Evolutionary conservation across 2,329 filamentous ascomycete genomes (phyloP).

Genomic region (Ophiocordyceps australis): DNA sequence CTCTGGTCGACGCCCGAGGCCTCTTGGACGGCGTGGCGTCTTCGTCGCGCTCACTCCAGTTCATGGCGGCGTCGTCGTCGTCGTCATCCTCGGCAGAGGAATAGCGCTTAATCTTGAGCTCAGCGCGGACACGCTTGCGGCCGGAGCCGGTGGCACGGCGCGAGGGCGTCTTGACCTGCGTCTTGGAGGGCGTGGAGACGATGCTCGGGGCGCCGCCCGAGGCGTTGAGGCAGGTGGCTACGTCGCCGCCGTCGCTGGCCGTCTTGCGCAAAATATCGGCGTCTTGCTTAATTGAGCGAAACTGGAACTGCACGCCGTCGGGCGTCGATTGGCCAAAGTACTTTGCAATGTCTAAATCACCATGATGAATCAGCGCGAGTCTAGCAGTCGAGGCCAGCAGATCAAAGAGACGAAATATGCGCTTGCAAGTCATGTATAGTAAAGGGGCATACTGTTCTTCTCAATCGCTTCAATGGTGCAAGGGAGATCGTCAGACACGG

Average conservation of each 20-base stretch:
- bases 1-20: conserved; percentile 8
- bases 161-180: conserved; percentile 2
- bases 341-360: conserved; percentile 33
- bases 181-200: conserved; percentile 13
- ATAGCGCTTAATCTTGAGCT: conserved; percentile 9
- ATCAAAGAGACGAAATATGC: too few species aligned
- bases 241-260: conserved; percentile 24
- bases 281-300: conserved; percentile 34
- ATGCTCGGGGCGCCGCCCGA: conserved; percentile 6
- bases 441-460: conserved; percentile 19
- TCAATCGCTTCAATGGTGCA: conserved; percentile 18
- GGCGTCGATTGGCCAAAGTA: conserved; percentile 40
- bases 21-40: conserved; percentile 20
- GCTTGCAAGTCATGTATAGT: too few species aligned
- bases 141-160: conserved; percentile 4
- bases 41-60: conserved; percentile 12
- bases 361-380: not conserved
- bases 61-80: conserved; percentile 9
- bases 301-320: conserved; percentile 41
- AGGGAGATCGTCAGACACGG: conserved; percentile 15
- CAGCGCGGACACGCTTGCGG: conserved; percentile 9
- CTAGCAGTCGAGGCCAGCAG: not conserved
- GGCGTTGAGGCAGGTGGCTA: conserved; percentile 18
- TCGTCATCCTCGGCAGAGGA: conserved; percentile 9
- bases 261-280: conserved; percentile 27